Base-by-base conservation (phyloP, 2,329 filamentous ascomycete genomes). In the Metarhizium anisopliae region DNA sequence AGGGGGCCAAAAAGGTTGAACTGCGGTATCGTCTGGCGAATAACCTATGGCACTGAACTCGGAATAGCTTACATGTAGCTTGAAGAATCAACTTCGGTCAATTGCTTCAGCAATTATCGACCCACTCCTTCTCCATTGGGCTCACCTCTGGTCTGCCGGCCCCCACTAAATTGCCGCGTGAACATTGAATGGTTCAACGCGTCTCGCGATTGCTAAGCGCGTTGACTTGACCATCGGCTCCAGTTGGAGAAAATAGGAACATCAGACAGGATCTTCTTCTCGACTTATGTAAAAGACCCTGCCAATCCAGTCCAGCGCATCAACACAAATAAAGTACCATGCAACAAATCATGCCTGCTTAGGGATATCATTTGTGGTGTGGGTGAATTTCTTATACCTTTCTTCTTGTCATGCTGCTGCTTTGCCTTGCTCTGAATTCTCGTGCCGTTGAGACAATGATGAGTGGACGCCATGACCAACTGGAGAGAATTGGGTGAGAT, bases 401-500 rank as follows among this genome's bases (percentile, higher is more conserved):
- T 45, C n/a, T 20, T 45, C 8, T 11, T 45, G n/a, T 5, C 18
- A 18, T 45, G 16, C 16, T 8, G 6, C 18, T 11, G 25, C 25
- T 25, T 25, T 25, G n/a, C n/a, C 42, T 7, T 18, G 16, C 18
- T 20, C 18, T 45, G 6, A 6, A 43, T 52, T 29, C 32, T 36
- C 50, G 32, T 52, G 8, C 38, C 7, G n/a, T 61, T 56, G 59
- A 60, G 55, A 69, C 60, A 59, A 71, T 69, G 65, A 63, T 52
- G 59, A 55, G 53, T 43, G 55, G 55, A 54, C 55, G 67, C 51
- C 61, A 78, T 78, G 76, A 68, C 66, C 56, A 72, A 72, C 60
- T 79, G 76, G 76, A 78, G 72, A 71, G 73, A 76, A 62, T 64
- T 75, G 66, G 77, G 76, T 63, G 75, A 77, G 64, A 71, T 79